Evolutionary conservation across 371 early-diverging fungal species (phyloP), one percentile per base, ranked within the genome.

Genomic region (Mucor plumbeus): DNA sequence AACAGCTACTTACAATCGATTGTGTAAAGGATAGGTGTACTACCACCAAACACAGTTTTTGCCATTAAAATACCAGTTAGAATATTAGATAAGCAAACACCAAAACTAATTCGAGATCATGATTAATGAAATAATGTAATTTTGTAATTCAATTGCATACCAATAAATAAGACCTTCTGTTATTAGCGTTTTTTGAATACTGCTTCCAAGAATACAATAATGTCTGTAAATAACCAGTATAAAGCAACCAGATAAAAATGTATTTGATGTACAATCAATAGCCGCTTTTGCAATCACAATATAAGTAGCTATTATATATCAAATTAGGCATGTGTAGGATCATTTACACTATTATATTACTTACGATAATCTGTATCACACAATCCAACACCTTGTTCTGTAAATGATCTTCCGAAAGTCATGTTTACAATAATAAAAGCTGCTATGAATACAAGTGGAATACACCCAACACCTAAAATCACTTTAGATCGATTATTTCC

Each of bases 21-120:
- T 0, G 83, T 83, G 59, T 83, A 83, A 0, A 83, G 17, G 17
- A 83, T 71, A 19, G 83, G 79, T 17, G 83, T 67, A 55, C 64
- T 72, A 5, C 81, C 83, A 17, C 81, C 79, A 10, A 83, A 58
- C 0, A 80, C 73, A 50, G 59, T 63, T 3, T 62, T 54, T 1
- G 72, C 65, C 26, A 83, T 48, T 35, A 80, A 40, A 17, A 78
- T 65, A 0, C 83, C 83, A n/a, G 79, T 79, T 13, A 78, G 5
- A 41, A 83, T 77, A 64, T 83, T 83, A 7, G 83, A 80, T 19
- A 77, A 41, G 48, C 80, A 80, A 1, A 78, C 83, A 67, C 80
- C 83, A 68, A 83, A 77, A 40, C 83, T 83, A 55, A 15, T 10
- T 5, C 26, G 3, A 26, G 3, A 53, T 19, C 26, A 5, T 3